A percentile compares a stretch with the other conserved stretches of the same genome.
These are phyloP conservation scores for Cicer pinnatifidum DNA, from an alignment of 306 rosid species.

Conservation along the genomic window DNA sequence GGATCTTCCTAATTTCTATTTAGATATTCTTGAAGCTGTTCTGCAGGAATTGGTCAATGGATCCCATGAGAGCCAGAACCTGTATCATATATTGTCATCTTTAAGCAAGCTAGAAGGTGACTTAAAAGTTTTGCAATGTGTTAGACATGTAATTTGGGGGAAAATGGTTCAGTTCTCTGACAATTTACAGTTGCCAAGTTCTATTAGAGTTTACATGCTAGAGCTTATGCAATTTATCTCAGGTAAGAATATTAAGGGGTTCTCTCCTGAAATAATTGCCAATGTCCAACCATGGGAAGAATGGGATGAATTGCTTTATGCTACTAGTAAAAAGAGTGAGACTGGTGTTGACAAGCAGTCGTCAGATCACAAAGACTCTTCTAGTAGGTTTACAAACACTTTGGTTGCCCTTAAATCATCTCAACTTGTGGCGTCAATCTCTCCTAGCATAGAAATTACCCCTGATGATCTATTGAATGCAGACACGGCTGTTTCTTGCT, in stretches of 20 bases:
- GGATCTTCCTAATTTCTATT: slow-evolving; percentile 75
- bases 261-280: slow-evolving; percentile 67
- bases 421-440: slow-evolving; percentile 77
- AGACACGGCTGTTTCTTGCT: slow-evolving; percentile 80
- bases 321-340: slow-evolving; percentile 55
- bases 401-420: slow-evolving; percentile 92
- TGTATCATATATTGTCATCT: slow-evolving; percentile 75
- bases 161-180: slow-evolving; percentile 89
- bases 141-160: slow-evolving; percentile 79
- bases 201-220: slow-evolving; percentile 76
- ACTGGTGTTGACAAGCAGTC: slow-evolving; percentile 52
- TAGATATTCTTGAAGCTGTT: slow-evolving; percentile 69
- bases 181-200: slow-evolving; percentile 78
- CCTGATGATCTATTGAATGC: slow-evolving; percentile 67
- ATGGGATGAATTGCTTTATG: slow-evolving; percentile 71
- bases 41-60: slow-evolving; percentile 67
- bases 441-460: slow-evolving; percentile 73
- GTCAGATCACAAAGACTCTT: slow-evolving; percentile 62
- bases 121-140: slow-evolving; percentile 69
- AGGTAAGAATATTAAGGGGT: slow-evolving; percentile 73
- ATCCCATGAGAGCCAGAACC: slow-evolving; percentile 68
- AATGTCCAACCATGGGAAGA: slow-evolving; percentile 87
- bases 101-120: slow-evolving; percentile 88
- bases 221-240: slow-evolving; percentile 95
- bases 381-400: slow-evolving; percentile 82